These are phyloP conservation scores for Escovopsis sp. DNA, from an alignment of 2,329 filamentous ascomycete species.

Conservation along the genomic window DNA sequence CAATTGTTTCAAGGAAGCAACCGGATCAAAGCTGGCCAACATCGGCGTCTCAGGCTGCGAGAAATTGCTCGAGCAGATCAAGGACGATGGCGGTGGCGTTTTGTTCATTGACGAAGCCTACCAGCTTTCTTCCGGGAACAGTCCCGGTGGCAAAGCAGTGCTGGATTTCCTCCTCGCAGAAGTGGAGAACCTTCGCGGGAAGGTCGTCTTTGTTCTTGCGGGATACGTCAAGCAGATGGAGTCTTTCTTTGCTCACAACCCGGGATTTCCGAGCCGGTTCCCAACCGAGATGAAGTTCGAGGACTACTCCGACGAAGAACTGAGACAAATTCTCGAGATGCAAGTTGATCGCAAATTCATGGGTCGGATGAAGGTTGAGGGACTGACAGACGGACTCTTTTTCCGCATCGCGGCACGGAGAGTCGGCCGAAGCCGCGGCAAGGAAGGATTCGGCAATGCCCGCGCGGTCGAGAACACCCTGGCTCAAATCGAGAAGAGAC, in stretches of 20 bases:
- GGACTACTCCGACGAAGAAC: constrained; percentile 53
- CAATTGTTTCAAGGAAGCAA: constrained; percentile 46
- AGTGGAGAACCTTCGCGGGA: constrained; percentile 55
- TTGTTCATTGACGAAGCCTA: constrained; percentile 73
- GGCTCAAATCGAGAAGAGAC: constrained; percentile 37
- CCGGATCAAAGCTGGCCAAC: constrained; percentile 50
- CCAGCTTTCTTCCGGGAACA: constrained; percentile 49
- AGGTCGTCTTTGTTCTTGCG: constrained; percentile 56
- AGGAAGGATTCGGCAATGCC: constrained; percentile 60
- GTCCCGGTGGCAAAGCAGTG: constrained; percentile 41
- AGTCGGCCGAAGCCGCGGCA: constrained; percentile 46
- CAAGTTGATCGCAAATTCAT: constrained; percentile 40
- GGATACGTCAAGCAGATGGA: constrained; percentile 68
- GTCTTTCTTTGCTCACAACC: constrained; percentile 59
- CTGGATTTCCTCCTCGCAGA: constrained; percentile 59
- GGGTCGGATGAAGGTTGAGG: constrained; percentile 43
- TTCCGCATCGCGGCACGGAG: constrained; percentile 47
- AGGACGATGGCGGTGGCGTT: constrained; percentile 47
- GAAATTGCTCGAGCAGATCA: constrained; percentile 31
- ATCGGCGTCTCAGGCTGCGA: constrained; percentile 44
- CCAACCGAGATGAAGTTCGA: constrained; percentile 50
- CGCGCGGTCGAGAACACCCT: constrained; percentile 50
- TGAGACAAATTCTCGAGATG: constrained; percentile 44
- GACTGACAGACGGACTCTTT: constrained; percentile 43
- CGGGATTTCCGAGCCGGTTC: constrained; percentile 54